A percentile compares a stretch with the other conserved stretches of the same genome.
phyloP scores from a whole-genome alignment of 2,329 filamentous ascomycete species.

The Pleoardoris graminearum region DNA sequence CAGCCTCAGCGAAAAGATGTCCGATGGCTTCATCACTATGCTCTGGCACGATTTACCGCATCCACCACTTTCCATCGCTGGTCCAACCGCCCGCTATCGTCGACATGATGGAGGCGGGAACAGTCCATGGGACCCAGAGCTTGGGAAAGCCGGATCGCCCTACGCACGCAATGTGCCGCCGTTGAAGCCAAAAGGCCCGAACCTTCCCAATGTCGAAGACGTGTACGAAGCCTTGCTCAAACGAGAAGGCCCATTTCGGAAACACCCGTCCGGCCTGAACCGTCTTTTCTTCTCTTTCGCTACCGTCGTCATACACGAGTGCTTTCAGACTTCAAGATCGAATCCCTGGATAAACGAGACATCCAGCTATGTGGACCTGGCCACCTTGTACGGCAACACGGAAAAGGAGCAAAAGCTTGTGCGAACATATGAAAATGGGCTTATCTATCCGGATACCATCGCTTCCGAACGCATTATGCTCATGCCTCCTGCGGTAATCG shows the following conservation, averaged over 20 bases:
- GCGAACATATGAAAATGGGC: conserved; percentile 59
- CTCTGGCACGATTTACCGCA: conserved; percentile 59
- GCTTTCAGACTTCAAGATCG: conserved; percentile 64
- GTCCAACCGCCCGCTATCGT: conserved; percentile 51
- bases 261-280: conserved; percentile 71
- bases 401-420: conserved; percentile 59
- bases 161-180: conserved; percentile 63
- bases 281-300: conserved; percentile 73
- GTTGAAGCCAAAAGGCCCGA: conserved; percentile 51
- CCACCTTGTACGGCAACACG: conserved; percentile 72
- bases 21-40: conserved; percentile 57
- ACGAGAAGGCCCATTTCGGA: conserved; percentile 59
- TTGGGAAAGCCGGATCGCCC: conserved; percentile 58
- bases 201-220: conserved; percentile 59
- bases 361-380: conserved; percentile 72
- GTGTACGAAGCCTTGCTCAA: conserved; percentile 66
- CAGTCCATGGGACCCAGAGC: conserved; percentile 56
- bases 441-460: conserved; percentile 69
- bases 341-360: conserved; percentile 65
- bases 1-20: conserved; percentile 52
- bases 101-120: conserved; percentile 49
- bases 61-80: conserved; percentile 52
- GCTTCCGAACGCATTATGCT: conserved; percentile 63
- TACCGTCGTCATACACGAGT: conserved; percentile 61
- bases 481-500: conserved; percentile 69